Evolutionary conservation across 2,329 filamentous ascomycete species (phyloP), one percentile per base, ranked within the genome.

Genomic region (Trichoderma cornu-damae): DNA sequence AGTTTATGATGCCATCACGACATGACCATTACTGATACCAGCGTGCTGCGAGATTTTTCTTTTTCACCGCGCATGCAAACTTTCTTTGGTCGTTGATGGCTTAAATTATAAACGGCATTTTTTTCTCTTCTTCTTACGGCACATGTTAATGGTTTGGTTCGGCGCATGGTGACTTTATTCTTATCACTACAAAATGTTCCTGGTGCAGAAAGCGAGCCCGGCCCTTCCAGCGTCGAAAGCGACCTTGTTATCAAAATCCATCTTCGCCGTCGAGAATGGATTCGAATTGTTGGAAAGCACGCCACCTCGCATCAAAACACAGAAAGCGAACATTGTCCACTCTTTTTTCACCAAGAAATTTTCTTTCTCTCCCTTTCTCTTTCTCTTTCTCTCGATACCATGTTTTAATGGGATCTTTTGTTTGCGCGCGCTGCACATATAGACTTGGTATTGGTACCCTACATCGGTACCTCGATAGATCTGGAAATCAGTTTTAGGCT

Each of bases 61-160:
- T 48, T 22, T 44, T 37, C 26, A 54, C 43, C 42, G 9, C 43
- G 26, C 51, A 49, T 46, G 51, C 51, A n/a, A n/a, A 20, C 48
- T 16, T 20, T 24, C 28, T 47, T 46, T 37, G 38, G 44, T 46
- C 44, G 38, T 46, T n/a, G 51, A 37, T 56, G 51, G 40, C 38
- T 50, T 56, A 24, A 24, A 42, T 22, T 53, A 52, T 43, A 51
- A 40, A 59, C 37, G 53, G 53, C 58, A 59, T 32, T 42, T n/a
- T 57, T 48, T 44, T 35, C 28, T 14, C 53, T 53, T 51, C 14
- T 37, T 37, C 16, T 50, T 22, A 52, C 53, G 54, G 55, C 67
- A 70, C 56, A 71, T 56, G 65, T 64, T 71, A 71, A 72, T 72
- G 66, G 63, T 67, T 62, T 66, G 61, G 61, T 61, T 59, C 37